Evolutionary conservation across 495 filamentous ascomycete genomes (phyloP).

Genomic region (Melanomma pulvis-pyrius): DNA sequence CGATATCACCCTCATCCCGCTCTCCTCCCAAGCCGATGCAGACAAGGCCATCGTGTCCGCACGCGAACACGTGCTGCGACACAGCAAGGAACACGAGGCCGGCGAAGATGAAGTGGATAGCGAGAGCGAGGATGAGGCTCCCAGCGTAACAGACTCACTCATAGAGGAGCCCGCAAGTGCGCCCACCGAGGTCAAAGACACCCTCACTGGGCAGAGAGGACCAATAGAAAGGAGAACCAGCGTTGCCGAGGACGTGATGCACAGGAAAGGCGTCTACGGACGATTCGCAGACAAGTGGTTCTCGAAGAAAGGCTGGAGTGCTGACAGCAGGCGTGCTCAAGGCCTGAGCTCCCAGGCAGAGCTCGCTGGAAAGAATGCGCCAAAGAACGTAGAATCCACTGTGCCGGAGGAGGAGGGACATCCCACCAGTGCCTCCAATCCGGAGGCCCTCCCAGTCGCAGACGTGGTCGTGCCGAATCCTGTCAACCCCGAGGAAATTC

Average conservation of each 20-base stretch:
- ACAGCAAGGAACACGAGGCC: conserved; percentile 39
- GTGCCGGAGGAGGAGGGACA: conserved; percentile 18
- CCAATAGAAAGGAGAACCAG: conserved; percentile 52
- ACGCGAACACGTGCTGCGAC: conserved; percentile 53
- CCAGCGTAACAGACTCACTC: conserved; percentile 38
- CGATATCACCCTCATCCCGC: conserved; percentile 84
- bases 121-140: conserved; percentile 45
- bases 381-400: conserved; percentile 27
- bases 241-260: conserved; percentile 83
- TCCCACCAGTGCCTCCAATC: conserved; percentile 3
- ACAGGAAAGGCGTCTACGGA: conserved; percentile 76
- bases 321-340: conserved; percentile 58
- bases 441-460: conserved; percentile 19
- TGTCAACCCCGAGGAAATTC: conserved; percentile 35
- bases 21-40: conserved; percentile 74
- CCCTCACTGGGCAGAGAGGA: conserved; percentile 32
- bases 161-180: conserved; percentile 36
- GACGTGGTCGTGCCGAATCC: conserved; percentile 20
- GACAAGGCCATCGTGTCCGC: conserved; percentile 68
- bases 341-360: conserved; percentile 58
- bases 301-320: conserved; percentile 74
- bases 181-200: conserved; percentile 17
- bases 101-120: conserved; percentile 44
- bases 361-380: conserved; percentile 11
- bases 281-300: conserved; percentile 90